These are phyloP conservation scores for Stachybotrys elegans DNA, from an alignment of 2,329 filamentous ascomycete species.

Conservation along the genomic window DNA sequence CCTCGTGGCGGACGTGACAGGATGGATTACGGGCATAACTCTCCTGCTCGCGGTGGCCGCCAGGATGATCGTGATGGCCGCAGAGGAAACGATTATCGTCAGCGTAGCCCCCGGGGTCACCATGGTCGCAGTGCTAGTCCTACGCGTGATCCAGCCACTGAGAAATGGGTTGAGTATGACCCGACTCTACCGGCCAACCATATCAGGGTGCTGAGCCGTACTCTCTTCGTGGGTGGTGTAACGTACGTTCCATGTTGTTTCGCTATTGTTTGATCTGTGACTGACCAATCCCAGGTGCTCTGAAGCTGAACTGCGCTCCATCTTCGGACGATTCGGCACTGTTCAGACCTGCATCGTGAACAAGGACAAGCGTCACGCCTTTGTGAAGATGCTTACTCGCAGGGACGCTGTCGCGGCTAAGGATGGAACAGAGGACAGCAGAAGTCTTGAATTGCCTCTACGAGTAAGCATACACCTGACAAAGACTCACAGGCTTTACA, in stretches of 20 bases:
- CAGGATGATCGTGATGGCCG: conserved; percentile 49
- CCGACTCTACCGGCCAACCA: conserved; percentile 64
- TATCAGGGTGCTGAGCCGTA: conserved; percentile 93
- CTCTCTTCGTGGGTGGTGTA: conserved; percentile 93
- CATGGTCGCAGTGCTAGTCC: conserved; percentile 61
- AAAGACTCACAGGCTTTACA: conserved; percentile 13
- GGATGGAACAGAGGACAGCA: conserved; percentile 77
- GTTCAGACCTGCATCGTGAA: conserved; percentile 99
- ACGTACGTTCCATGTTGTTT: conserved; percentile 53
- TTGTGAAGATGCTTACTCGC: conserved; percentile 96
- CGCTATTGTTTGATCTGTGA: conserved; percentile 6
- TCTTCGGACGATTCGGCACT: conserved; percentile 77
- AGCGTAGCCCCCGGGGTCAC: conserved; percentile 74
- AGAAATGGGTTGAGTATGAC: conserved; percentile 80
- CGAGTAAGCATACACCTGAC: conserved; percentile 49
- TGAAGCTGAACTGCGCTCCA: conserved; percentile 73
- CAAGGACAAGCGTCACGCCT: conserved; percentile 94
- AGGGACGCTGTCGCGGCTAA: conserved; percentile 80
- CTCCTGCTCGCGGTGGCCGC: conserved; percentile 55
- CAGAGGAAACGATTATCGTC: conserved; percentile 69
- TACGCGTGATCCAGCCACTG: conserved; percentile 27
- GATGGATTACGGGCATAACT: conserved; percentile 70
- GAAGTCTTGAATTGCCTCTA: conserved; percentile 66
- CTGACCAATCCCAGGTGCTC: conserved; percentile 49
- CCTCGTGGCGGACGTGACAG: conserved; percentile 60